A percentile compares a stretch with the other conserved stretches of the same genome.
Evolutionary conservation across 1,284 basidiomycete species (phyloP).

Genomic region (Nidula niveotomentosa): DNA sequence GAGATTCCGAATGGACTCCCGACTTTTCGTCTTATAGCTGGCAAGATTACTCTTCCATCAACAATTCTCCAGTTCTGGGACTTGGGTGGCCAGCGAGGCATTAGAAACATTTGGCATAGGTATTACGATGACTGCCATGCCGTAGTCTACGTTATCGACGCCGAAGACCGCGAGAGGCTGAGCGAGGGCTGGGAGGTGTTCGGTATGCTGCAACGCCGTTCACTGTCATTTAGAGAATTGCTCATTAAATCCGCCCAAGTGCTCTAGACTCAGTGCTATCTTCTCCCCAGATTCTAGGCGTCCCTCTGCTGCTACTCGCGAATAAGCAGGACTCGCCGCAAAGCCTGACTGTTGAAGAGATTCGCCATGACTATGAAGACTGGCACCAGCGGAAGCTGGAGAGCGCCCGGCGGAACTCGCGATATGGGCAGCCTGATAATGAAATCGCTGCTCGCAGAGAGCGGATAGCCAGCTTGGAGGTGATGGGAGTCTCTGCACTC

Average conservation of each 20-base stretch:
- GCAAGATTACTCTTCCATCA: slow-evolving; percentile 87
- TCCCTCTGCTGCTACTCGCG: slow-evolving; percentile 85
- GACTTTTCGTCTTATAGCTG: slow-evolving; percentile 51
- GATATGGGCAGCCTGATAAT: slow-evolving; percentile 45
- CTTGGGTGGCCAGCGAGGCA: slow-evolving; percentile 88
- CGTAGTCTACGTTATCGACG: slow-evolving; percentile 90
- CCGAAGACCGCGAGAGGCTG: slow-evolving; percentile 81
- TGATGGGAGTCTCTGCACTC: slow-evolving; percentile 87
- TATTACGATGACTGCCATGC: slow-evolving; percentile 97
- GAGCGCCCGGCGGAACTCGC: slow-evolving; percentile 49
- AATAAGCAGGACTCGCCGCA: slow-evolving; percentile 89
- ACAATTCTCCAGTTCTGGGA: slow-evolving; percentile 96
- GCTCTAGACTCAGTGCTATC: slow-evolving; percentile 78
- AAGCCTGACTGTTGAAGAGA: slow-evolving; percentile 84
- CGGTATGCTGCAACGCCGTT: slow-evolving; percentile 50
- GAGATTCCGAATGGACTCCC: background rate
- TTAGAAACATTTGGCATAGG: slow-evolving; percentile 88
- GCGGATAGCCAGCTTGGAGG: slow-evolving; percentile 83
- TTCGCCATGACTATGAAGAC: slow-evolving; percentile 86
- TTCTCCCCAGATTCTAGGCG: slow-evolving; percentile 82
- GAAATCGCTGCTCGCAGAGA: slow-evolving; percentile 54
- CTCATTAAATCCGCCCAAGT: slow-evolving; percentile 23
- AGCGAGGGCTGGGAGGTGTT: slow-evolving; percentile 95
- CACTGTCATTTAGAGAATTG: background rate
- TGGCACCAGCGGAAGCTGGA: slow-evolving; percentile 81